phyloP scores from a whole-genome alignment of 2,329 filamentous ascomycete species.

The Calonectria multiphialidica region DNA sequence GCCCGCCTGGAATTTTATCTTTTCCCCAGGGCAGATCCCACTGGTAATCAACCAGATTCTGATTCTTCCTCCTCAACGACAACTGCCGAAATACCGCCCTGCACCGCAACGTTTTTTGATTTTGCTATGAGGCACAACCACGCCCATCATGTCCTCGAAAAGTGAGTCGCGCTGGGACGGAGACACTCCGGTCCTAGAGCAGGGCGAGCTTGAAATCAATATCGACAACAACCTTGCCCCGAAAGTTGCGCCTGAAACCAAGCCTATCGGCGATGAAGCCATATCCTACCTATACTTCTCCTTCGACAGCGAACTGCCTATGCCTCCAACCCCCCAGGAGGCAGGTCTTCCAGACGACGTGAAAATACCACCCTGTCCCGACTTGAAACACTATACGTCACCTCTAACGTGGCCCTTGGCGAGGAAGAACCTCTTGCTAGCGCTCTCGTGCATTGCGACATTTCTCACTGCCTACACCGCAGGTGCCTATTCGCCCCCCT shows the following conservation, averaged over 20 bases:
- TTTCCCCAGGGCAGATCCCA: background rate
- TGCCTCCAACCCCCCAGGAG: constrained; percentile 35
- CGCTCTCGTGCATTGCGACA: constrained; percentile 82
- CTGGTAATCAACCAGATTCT: background rate
- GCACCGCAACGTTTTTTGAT: background rate
- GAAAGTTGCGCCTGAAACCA: constrained; percentile 17
- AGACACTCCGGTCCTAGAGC: constrained; percentile 17
- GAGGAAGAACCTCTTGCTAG: constrained; percentile 78
- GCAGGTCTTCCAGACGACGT: constrained; percentile 34
- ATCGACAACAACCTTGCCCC: constrained; percentile 23
- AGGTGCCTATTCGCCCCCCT: constrained; percentile 81
- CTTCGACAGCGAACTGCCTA: constrained; percentile 54
- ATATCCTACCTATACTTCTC: constrained; percentile 57
- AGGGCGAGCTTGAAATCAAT: constrained; percentile 35
- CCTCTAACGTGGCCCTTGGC: constrained; percentile 80
- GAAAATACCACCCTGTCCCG: constrained; percentile 68
- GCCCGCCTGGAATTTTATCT: background rate
- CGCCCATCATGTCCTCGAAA: constrained; percentile 28
- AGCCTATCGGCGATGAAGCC: constrained; percentile 32
- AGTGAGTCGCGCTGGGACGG: constrained; percentile 14
- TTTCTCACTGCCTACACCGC: constrained; percentile 84
- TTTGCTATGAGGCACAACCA: background rate
- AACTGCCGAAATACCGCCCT: background rate
- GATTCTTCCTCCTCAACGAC: background rate
- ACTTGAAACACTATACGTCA: constrained; percentile 75